Percentiles rank a stretch among this genome's conserved stretches.
These are phyloP conservation scores for Sarocladium oryzae DNA, from an alignment of 2,329 filamentous ascomycete species.

Conservation along the genomic window DNA sequence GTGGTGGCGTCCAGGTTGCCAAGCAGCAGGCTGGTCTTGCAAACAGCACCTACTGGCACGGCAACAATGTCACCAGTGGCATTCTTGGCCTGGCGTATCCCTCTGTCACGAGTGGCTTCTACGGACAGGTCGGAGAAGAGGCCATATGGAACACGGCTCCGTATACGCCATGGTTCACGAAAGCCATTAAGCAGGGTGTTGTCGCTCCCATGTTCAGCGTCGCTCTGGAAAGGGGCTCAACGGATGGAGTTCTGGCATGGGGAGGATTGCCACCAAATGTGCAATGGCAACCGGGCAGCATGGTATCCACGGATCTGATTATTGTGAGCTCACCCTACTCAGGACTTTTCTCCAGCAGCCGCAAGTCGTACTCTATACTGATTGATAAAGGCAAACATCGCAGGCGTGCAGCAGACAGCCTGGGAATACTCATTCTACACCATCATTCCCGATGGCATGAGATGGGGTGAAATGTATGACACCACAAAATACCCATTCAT, in stretches of 20 bases:
- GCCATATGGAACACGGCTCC: conserved; percentile 30
- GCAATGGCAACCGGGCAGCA: conserved; percentile 19
- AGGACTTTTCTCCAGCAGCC: no score
- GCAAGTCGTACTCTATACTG: background rate
- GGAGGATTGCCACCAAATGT: conserved; percentile 35
- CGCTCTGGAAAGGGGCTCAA: conserved; percentile 39
- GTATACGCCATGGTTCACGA: conserved; percentile 44
- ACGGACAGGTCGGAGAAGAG: conserved; percentile 32
- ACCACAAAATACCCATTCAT: conserved; percentile 41
- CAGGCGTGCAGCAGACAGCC: conserved; percentile 28
- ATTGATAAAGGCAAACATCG: conserved; percentile 35
- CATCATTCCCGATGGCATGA: conserved; percentile 42
- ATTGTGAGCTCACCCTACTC: conserved; percentile 29
- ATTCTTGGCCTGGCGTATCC: conserved; percentile 46
- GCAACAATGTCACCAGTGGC: conserved; percentile 45
- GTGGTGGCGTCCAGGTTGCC: conserved; percentile 37
- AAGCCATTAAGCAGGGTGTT: conserved; percentile 37
- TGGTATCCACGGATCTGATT: conserved; percentile 33
- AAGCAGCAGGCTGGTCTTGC: conserved; percentile 43
- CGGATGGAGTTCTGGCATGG: conserved; percentile 38
- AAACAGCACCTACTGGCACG: conserved; percentile 43
- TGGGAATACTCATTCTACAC: conserved; percentile 47
- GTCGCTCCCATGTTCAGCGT: conserved; percentile 42
- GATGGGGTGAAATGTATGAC: conserved; percentile 35
- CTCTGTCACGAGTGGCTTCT: conserved; percentile 41